These are phyloP conservation scores for Kwoniella heveanensis DNA, from an alignment of 768 basidiomycete genomes.

Conservation along the genomic window DNA sequence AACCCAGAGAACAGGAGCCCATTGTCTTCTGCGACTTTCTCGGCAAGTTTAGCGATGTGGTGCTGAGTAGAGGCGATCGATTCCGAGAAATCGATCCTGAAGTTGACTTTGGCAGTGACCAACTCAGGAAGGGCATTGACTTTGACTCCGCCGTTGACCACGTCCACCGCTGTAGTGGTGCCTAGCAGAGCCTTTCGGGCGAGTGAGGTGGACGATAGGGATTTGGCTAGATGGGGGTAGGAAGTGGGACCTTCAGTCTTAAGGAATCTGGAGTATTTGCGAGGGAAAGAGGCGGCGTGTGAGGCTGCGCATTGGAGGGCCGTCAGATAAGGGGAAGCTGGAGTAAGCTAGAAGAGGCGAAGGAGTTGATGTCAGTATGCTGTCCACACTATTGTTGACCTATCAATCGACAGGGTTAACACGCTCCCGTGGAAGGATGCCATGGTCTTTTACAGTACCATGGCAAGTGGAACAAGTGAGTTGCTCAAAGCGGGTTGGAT, in stretches of 20 bases:
- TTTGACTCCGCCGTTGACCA: constrained; percentile 52
- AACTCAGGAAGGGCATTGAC: constrained; percentile 51
- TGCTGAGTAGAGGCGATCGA: constrained; percentile 37
- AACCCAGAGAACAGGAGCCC: constrained; percentile 32
- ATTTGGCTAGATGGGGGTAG: constrained; percentile 38
- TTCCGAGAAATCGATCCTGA: constrained; percentile 52
- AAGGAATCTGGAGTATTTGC: constrained; percentile 36
- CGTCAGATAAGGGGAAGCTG: constrained; percentile 48
- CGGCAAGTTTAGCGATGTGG: constrained; percentile 34
- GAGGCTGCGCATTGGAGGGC: constrained; percentile 44
- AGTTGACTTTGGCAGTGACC: constrained; percentile 47
- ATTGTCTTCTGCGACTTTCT: constrained; percentile 35
- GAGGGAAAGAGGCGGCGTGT: constrained; percentile 44
- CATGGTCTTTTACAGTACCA: not conserved
- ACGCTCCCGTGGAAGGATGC: not conserved
- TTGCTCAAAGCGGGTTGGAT: not conserved
- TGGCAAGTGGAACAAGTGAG: not conserved
- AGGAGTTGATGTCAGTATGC: too few relatives aligned
- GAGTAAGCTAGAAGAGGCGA: constrained; percentile 30
- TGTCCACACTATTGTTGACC: too few relatives aligned
- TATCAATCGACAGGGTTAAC: too few relatives aligned
- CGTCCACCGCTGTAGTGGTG: constrained; percentile 52
- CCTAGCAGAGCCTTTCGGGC: constrained; percentile 36
- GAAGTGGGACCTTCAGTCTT: constrained; percentile 28
- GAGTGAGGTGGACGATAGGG: constrained; percentile 19